Evolutionary conservation across 179 eudicot genomes (phyloP), one percentile per base, ranked within the genome.

Genomic region (Heliamphora pulchella): DNA sequence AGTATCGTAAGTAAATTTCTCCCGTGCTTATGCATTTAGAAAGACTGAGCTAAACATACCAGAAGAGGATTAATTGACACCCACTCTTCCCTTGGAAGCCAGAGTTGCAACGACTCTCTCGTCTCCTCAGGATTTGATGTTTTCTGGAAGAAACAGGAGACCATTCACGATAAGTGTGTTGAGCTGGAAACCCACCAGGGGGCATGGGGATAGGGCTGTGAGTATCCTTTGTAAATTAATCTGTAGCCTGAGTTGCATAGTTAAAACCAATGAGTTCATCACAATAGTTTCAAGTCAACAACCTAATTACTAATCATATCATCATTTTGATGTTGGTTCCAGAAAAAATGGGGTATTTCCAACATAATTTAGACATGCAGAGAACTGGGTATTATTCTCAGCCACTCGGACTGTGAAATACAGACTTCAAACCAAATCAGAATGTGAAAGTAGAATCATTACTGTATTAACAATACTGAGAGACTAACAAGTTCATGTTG

Each of bases 71-170:
- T 93, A 54, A 95, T 91, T 48, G 97, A 87, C 81, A 83, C 93
- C 98, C 98, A 94, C 83, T 93, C 93, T 84, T 94, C 97, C 88
- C 91, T 93, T 18, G 97, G 95, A 84, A 95, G 97, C 98, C 98
- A 95, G 65, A 80, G 89, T 82, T 95, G 89, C 87, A 95, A 79
- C 4, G 92, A 88, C 77, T 79, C 89, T 80, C 98, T 87, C 2
- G 98, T 95, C 89, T 93, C 87, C 90, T 95, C 97, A 0, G 98
- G 95, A 66, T 92, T 72, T 66, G 86, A 83, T 51, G 97, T 95
- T 84, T 84, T 93, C 97, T 94, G 82, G 57, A 63, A 47, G 11
- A 41, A n/a, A 46, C 66, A 46, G 46, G 69, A 17, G 61, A 43
- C 67, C 31, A 51, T 62, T 9, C 39, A 55, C 39, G 48, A 55